Evolutionary conservation across 2,329 filamentous ascomycete species (phyloP).

Genomic region (Monilinia vaccinii-corymbosi): DNA sequence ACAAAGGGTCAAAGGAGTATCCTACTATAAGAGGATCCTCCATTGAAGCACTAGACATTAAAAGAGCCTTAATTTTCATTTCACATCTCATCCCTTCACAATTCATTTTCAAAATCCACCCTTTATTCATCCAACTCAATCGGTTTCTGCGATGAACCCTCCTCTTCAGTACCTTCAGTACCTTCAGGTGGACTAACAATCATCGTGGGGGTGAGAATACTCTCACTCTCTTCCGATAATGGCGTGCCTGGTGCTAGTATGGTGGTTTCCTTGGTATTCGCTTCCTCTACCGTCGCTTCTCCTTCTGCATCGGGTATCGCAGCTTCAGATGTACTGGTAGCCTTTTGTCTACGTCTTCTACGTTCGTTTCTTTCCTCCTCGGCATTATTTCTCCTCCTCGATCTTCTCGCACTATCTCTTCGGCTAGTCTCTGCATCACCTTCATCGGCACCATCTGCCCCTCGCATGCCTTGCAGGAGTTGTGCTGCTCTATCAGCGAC

Average conservation of each 20-base stretch:
- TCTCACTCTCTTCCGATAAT: slow-evolving; percentile 14
- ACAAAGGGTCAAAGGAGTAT: slow-evolving; percentile 7
- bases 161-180: slow-evolving; percentile 15
- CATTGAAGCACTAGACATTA: slow-evolving; percentile 19
- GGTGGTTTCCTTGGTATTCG: background rate
- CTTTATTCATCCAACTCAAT: slow-evolving; percentile 24
- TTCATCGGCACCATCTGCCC: slow-evolving; percentile 45
- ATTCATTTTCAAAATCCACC: slow-evolving; percentile 18
- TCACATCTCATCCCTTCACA: slow-evolving; percentile 16
- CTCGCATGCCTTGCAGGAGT: slow-evolving; percentile 73
- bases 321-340: slow-evolving; percentile 30
- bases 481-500: slow-evolving; percentile 78
- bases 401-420: slow-evolving; percentile 52
- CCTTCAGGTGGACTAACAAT: slow-evolving; percentile 28
- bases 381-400: slow-evolving; percentile 52
- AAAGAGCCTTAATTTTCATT: slow-evolving; percentile 11
- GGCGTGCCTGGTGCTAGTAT: slow-evolving; percentile 8
- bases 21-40: background rate
- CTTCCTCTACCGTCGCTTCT: slow-evolving; percentile 14
- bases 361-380: slow-evolving; percentile 67
- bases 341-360: slow-evolving; percentile 56
- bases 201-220: slow-evolving; percentile 22
- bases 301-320: slow-evolving; percentile 6
- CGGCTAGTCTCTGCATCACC: slow-evolving; percentile 40
- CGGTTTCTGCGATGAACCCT: slow-evolving; percentile 17